phyloP scores from a whole-genome alignment of 495 filamentous ascomycete species.

The Xylaria acuta region DNA sequence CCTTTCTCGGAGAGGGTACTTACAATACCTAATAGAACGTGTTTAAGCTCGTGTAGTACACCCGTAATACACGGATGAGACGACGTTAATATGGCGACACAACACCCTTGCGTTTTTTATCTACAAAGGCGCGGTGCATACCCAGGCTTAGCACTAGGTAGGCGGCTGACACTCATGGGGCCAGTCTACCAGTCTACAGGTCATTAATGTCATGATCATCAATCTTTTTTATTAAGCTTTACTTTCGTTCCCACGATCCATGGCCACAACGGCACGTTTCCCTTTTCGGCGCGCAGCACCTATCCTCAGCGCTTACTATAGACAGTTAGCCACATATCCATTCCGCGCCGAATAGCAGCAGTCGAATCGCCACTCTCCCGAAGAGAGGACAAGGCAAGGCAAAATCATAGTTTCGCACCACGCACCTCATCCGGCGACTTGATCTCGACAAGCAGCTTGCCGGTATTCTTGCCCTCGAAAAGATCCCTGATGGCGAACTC shows the following conservation, averaged over 20 bases:
- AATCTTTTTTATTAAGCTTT: background rate
- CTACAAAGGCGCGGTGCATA: background rate
- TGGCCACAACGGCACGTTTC: background rate
- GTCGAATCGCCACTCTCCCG: background rate
- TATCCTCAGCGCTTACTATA: background rate
- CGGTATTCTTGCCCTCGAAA: slow-evolving; percentile 63
- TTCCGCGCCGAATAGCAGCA: background rate
- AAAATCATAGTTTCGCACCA: slow-evolving; percentile 28
- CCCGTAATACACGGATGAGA: background rate
- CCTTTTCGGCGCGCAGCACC: background rate
- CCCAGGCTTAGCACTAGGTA: too few relatives aligned
- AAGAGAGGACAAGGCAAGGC: background rate
- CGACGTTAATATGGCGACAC: background rate
- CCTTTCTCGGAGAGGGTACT: background rate
- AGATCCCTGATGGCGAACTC: slow-evolving; percentile 58
- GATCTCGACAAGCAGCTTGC: slow-evolving; percentile 46
- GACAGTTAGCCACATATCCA: slow-evolving; percentile 4
- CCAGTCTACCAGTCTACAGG: too few relatives aligned
- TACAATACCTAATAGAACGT: background rate
- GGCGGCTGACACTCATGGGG: too few relatives aligned
- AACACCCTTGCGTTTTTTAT: background rate
- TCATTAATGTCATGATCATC: background rate
- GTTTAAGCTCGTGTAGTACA: background rate
- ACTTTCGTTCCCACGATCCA: background rate
- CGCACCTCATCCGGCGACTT: slow-evolving; percentile 33